Conservation (phyloP, 345 rosid genomes). For the Hibiscus syriacus region DNA sequence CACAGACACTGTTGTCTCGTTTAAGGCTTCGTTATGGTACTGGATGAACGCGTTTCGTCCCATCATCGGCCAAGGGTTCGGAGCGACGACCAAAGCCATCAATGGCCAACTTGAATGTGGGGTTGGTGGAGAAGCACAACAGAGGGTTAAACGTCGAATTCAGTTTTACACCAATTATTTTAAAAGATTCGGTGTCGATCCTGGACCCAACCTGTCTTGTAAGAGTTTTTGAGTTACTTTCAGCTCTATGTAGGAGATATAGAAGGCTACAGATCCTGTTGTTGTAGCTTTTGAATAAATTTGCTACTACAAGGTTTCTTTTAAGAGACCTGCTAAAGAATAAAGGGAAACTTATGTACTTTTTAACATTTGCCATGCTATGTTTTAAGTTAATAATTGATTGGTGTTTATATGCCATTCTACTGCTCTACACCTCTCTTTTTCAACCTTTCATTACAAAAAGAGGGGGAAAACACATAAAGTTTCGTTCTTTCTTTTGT, state of each 20-base stretch:
- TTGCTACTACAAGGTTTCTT: neutral
- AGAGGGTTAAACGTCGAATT: constrained; percentile 28
- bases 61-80: constrained; percentile 35
- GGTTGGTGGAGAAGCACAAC: constrained; percentile 18
- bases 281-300: neutral
- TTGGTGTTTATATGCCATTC: no score
- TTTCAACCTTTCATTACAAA: neutral
- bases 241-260: no score
- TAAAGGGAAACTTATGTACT: neutral
- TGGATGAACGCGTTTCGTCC: constrained; percentile 37
- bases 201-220: constrained; percentile 33
- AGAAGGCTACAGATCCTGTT: neutral
- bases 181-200: constrained; percentile 34
- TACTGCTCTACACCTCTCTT: no score
- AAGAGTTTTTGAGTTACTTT: no score
- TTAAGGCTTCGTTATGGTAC: constrained; percentile 41
- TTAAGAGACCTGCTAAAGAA: neutral
- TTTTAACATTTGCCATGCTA: no score
- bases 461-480: neutral
- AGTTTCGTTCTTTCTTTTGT: neutral
- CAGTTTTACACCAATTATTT: constrained; percentile 33
- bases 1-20: constrained; percentile 27
- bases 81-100: constrained; percentile 43
- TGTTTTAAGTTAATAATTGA: no score
- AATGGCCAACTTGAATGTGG: constrained; percentile 38